These are phyloP conservation scores for Tulasnella sp. DNA, from an alignment of 768 basidiomycete species.

Conservation along the genomic window DNA sequence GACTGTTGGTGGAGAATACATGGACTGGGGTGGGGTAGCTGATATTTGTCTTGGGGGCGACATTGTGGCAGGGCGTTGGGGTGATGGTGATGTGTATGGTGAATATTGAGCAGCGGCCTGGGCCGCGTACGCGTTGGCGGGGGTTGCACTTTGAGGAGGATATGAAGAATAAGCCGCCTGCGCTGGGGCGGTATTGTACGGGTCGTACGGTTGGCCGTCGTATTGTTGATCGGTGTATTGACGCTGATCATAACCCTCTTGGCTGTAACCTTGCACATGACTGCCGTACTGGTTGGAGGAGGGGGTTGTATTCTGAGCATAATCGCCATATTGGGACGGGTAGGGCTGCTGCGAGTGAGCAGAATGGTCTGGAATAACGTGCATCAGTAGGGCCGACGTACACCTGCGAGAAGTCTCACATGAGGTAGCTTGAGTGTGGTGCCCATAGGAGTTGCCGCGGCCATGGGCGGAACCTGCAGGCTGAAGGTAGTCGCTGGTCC, in stretches of 20 bases:
- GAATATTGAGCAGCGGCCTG: not conserved
- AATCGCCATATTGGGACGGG: not conserved
- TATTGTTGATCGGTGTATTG: too few species aligned
- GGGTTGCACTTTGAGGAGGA: too few species aligned
- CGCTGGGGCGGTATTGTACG: too few species aligned
- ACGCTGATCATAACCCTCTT: too few species aligned
- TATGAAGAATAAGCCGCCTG: too few species aligned
- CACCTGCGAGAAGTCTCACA: too few species aligned
- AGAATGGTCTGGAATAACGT: conserved; percentile 38
- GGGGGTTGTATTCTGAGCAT: not conserved
- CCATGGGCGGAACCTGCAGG: conserved; percentile 20
- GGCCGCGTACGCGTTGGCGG: not conserved
- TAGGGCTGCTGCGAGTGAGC: conserved; percentile 22
- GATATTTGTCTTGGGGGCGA: too few species aligned
- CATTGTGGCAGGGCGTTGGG: too few species aligned
- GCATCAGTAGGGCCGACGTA: conserved; percentile 3
- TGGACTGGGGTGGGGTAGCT: too few species aligned
- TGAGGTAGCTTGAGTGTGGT: conserved; percentile 35
- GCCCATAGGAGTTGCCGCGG: conserved; percentile 4
- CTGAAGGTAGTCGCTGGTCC: conserved; percentile 5
- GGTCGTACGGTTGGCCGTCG: too few species aligned
- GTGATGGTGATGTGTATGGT: not conserved
- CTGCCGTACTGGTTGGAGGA: not conserved
- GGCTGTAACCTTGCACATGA: too few species aligned
- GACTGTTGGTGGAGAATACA: too few species aligned